Evolutionary conservation across 345 rosid species (phyloP).

Genomic region (Gossypium thurberi): DNA sequence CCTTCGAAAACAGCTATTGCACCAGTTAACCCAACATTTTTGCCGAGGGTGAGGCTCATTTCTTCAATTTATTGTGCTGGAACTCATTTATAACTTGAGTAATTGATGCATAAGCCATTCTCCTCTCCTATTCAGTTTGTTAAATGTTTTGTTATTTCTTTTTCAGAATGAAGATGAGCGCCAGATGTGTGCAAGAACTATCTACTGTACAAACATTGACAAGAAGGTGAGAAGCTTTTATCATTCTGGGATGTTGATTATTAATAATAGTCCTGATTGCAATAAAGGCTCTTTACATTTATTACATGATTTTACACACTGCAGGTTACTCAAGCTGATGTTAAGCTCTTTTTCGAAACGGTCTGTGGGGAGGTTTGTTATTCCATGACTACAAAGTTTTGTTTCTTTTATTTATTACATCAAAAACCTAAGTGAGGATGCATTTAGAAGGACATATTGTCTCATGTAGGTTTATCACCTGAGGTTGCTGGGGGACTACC

Average conservation of each 20-base stretch:
- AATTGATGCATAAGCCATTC: background rate
- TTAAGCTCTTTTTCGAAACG: slow-evolving; percentile 60
- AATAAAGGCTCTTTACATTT: background rate
- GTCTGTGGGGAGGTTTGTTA: slow-evolving; percentile 67
- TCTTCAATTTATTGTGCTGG: background rate
- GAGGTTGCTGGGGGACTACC: slow-evolving; percentile 77
- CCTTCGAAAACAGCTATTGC: slow-evolving; percentile 97
- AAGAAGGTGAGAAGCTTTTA: slow-evolving; percentile 54
- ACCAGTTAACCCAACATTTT: slow-evolving; percentile 87
- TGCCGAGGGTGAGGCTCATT: slow-evolving; percentile 67
- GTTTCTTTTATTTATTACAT: background rate
- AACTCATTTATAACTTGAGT: background rate
- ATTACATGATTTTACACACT: slow-evolving; percentile 8
- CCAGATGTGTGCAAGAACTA: slow-evolving; percentile 89
- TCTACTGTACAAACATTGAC: slow-evolving; percentile 90
- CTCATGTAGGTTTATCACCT: slow-evolving; percentile 56
- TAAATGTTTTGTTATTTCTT: slow-evolving; percentile 10
- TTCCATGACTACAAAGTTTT: slow-evolving; percentile 7
- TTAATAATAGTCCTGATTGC: background rate
- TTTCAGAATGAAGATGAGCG: slow-evolving; percentile 83
- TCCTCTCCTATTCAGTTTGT: background rate
- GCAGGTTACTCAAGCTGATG: slow-evolving; percentile 63
- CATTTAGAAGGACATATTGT: slow-evolving; percentile 11
- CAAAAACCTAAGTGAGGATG: background rate
- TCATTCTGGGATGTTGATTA: background rate